Base-by-base conservation (phyloP, 441 rosid species). In the Brassica balearica region DNA sequence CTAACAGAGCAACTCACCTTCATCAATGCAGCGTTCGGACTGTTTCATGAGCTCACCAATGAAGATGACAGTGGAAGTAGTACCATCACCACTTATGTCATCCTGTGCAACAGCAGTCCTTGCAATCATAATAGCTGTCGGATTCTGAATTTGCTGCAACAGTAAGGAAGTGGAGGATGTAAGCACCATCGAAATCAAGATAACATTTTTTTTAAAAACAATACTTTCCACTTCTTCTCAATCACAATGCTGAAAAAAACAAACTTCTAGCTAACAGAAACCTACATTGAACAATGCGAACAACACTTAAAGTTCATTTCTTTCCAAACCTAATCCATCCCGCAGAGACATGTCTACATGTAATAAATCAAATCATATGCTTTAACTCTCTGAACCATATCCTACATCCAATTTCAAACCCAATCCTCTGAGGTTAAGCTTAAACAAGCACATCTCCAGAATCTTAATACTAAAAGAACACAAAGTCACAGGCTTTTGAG, bases 41-140 rank as follows among this genome's bases (percentile, higher is more conserved):
- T 93, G 99, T 75, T 95, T 95, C 97, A 95, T 91, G 32, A 95
- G 97, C 87, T 95, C 99, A 9, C 99, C 97, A 64, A 93, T 95
- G 83, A 95, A 95, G 65, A 95, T 83, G 9, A 95, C 98, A 64
- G 98, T 92, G 69, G 99, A 90, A 48, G 98, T 95, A 11, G 98
- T 95, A 82, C 98, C 97, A 83, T 95, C 99, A 65, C 99, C 97
- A 68, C 95, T 95, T 27, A 89, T 89, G 77, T 93, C 97, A 82
- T 95, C 98, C 84, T 95, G 97, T 4, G 97, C 97, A 82, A 95
- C 95, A 65, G 98, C 97, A 6, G 98, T 92, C 88, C 99, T 90
- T 2, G 95, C 99, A 83, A 93, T 95, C 99, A 95, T 93, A 67
- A 95, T 89, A 23, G 96, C 97, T 0, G 98, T 95, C 8, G 98